Percentiles rank a stretch among this genome's conserved stretches.
Conservation (phyloP, 192 early-diverging fungal species). For the Linnemannia exigua region DNA sequence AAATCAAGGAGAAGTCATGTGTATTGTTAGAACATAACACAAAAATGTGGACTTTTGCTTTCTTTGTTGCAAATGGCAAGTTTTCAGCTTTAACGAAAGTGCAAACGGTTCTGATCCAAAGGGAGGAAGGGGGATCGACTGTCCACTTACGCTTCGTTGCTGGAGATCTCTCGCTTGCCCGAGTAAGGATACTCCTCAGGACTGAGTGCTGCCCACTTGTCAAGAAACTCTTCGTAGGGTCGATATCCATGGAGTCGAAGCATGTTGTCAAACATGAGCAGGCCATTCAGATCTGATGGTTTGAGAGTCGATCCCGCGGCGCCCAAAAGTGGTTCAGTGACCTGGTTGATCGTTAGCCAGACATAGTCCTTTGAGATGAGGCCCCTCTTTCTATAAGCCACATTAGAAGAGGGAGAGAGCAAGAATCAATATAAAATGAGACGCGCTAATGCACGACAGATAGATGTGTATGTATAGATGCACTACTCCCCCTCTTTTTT, state of each 20-base stretch:
- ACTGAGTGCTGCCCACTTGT: constrained; percentile 58
- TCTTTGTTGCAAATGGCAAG: neutral
- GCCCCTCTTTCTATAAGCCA: constrained; percentile 26
- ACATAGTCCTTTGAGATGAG: constrained; percentile 55
- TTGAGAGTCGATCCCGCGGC: constrained; percentile 25
- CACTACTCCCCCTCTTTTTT: neutral
- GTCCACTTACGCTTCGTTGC: constrained; percentile 61
- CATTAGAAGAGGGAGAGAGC: neutral
- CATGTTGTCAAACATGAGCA: constrained; percentile 65
- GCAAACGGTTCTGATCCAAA: neutral
- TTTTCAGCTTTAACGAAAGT: neutral
- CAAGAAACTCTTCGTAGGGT: constrained; percentile 63
- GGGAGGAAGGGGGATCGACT: neutral
- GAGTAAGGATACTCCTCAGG: constrained; percentile 59
- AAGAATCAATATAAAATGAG: neutral
- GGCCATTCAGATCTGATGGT: constrained; percentile 50
- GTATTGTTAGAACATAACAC: constrained; percentile 4
- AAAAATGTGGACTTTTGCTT: neutral
- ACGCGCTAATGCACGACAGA: too few relatives aligned
- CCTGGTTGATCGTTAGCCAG: constrained; percentile 61
- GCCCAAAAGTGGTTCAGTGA: constrained; percentile 37
- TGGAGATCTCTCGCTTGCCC: constrained; percentile 59
- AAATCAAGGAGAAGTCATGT: neutral
- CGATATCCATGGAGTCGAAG: constrained; percentile 59
- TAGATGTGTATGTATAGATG: neutral